Evolutionary conservation across 2,329 filamentous ascomycete genomes (phyloP).

Genomic region (Pseudogymnoascus destructans): DNA sequence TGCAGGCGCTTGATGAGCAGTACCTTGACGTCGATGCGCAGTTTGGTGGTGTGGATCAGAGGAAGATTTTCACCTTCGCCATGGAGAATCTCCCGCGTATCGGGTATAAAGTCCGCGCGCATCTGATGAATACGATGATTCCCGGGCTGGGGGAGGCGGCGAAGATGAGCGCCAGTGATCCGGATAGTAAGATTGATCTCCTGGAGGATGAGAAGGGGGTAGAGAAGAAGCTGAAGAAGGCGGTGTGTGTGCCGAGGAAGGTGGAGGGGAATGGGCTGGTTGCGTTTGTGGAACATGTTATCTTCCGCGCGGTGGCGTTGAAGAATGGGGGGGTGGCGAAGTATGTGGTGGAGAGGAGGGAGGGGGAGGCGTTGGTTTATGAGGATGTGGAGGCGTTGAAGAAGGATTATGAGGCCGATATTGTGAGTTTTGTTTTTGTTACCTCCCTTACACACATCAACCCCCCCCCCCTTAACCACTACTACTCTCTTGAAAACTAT

Average conservation of each 20-base stretch:
- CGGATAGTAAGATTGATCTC: conserved; percentile 85
- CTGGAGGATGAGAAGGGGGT: conserved; percentile 66
- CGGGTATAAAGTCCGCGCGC: conserved; percentile 61
- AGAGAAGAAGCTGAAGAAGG: conserved; percentile 74
- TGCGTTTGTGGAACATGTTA: conserved; percentile 73
- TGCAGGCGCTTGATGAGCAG: conserved; percentile 86
- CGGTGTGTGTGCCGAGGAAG: conserved; percentile 60
- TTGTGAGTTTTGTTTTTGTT: conserved; percentile 42
- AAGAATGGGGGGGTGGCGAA: conserved; percentile 37
- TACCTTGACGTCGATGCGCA: conserved; percentile 80
- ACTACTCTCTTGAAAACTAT: background rate
- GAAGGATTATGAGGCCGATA: conserved; percentile 67
- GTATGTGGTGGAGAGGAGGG: conserved; percentile 58
- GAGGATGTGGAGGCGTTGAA: conserved; percentile 60
- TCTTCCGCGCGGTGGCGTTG: conserved; percentile 64
- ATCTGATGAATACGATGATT: conserved; percentile 79
- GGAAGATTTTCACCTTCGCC: conserved; percentile 79
- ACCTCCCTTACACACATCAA: too few relatives aligned
- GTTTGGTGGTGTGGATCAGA: conserved; percentile 75
- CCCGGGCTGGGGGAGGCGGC: conserved; percentile 65
- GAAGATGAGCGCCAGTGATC: conserved; percentile 74
- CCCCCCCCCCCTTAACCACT: background rate
- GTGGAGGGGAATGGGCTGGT: conserved; percentile 79
- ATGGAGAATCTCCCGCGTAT: conserved; percentile 75
- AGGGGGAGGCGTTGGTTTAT: conserved; percentile 68